phyloP scores from a whole-genome alignment of 2,329 filamentous ascomycete genomes.

The Calonectria multiphialidica region DNA sequence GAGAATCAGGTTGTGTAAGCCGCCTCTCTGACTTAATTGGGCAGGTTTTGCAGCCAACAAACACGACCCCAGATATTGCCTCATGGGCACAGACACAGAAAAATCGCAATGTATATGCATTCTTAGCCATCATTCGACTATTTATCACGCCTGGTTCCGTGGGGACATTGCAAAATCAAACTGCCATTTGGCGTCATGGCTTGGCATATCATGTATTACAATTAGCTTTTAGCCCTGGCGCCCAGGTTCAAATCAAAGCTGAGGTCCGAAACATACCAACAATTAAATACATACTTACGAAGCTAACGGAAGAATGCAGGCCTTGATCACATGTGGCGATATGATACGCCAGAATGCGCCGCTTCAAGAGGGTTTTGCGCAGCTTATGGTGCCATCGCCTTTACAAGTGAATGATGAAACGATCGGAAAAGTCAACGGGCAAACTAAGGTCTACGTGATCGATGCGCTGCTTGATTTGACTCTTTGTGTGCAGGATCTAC shows the following conservation, averaged over 20 bases:
- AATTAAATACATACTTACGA: background rate
- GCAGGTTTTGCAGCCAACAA: constrained; percentile 65
- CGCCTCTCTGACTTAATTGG: constrained; percentile 78
- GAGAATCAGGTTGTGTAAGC: constrained; percentile 86
- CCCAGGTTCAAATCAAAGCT: constrained; percentile 82
- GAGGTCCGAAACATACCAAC: constrained; percentile 65
- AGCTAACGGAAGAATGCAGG: constrained; percentile 59
- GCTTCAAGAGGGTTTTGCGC: constrained; percentile 90
- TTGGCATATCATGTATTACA: constrained; percentile 84
- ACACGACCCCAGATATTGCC: constrained; percentile 70
- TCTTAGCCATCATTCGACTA: constrained; percentile 86
- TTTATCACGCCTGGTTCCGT: constrained; percentile 86
- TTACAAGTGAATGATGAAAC: constrained; percentile 51
- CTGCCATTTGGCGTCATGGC: constrained; percentile 85
- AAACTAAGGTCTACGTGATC: constrained; percentile 84
- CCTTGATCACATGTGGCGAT: constrained; percentile 87
- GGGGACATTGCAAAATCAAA: constrained; percentile 86
- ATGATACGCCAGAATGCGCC: constrained; percentile 84
- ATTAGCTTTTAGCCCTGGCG: constrained; percentile 81
- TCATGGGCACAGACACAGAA: constrained; percentile 82
- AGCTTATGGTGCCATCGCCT: constrained; percentile 80
- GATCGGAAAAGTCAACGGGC: constrained; percentile 62
- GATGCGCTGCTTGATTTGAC: constrained; percentile 90
- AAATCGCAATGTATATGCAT: constrained; percentile 92
- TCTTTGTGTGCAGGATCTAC: constrained; percentile 74